Percentiles rank a stretch among this genome's conserved stretches.
phyloP scores from a whole-genome alignment of 2,329 filamentous ascomycete species.

The Cercospora brassicicola region DNA sequence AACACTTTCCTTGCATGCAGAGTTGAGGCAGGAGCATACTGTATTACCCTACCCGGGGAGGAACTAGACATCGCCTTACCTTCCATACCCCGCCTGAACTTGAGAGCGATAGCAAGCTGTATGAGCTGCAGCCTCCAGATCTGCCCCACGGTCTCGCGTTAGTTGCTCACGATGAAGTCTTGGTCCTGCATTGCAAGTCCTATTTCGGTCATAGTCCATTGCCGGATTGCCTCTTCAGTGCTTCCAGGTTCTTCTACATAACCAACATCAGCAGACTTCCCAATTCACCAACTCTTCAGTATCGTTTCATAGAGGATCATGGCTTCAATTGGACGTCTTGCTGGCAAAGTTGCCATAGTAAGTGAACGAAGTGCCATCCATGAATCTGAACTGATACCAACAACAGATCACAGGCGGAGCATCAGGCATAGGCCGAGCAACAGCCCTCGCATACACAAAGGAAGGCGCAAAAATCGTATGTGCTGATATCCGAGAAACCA shows the following conservation, averaged over 20 bases:
- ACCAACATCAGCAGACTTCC: neutral
- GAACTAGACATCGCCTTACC: neutral
- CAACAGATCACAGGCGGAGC: constrained; percentile 33
- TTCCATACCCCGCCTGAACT: neutral
- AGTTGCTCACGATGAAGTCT: neutral
- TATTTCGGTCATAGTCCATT: neutral
- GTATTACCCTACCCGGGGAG: neutral
- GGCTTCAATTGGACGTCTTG: constrained; percentile 26
- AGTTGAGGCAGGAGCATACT: neutral
- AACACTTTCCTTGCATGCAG: neutral
- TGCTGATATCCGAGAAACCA: constrained; percentile 32
- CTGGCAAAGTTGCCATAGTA: constrained; percentile 35
- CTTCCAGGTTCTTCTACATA: neutral
- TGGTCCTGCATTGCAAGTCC: neutral
- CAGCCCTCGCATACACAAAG: constrained; percentile 29
- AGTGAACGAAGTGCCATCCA: neutral
- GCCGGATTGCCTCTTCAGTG: neutral
- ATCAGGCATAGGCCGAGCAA: constrained; percentile 34
- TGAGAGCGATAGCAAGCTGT: neutral
- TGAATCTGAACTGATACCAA: too few relatives aligned
- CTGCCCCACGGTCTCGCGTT: neutral
- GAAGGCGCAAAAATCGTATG: constrained; percentile 35
- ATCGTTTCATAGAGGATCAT: neutral
- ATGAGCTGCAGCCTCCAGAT: neutral
- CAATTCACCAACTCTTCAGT: neutral